Evolutionary conservation across 345 rosid genomes (phyloP).

Genomic region (Alliaria petiolata): DNA sequence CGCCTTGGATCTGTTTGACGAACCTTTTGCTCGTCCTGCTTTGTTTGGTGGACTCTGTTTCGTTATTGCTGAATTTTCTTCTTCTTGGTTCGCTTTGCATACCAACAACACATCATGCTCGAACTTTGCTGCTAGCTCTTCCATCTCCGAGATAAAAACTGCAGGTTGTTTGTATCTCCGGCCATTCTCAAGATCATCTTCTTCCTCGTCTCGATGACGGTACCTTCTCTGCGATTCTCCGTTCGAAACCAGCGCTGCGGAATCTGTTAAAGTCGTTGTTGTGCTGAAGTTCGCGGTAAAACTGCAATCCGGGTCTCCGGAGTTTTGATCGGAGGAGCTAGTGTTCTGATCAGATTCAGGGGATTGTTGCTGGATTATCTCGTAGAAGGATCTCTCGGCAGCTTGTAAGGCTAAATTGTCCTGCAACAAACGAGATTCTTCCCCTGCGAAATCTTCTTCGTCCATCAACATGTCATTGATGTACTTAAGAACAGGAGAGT

Average conservation of each 20-base stretch:
- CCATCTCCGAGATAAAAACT: slow-evolving; percentile 44
- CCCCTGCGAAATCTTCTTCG: slow-evolving; percentile 51
- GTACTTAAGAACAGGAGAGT: slow-evolving; percentile 47
- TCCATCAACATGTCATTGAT: slow-evolving; percentile 69
- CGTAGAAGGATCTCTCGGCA: slow-evolving; percentile 64
- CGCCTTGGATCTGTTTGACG: slow-evolving; percentile 27
- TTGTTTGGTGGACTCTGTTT: slow-evolving; percentile 33
- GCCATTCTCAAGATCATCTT: slow-evolving; percentile 44
- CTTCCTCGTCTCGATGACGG: slow-evolving; percentile 49
- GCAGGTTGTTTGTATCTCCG: slow-evolving; percentile 67
- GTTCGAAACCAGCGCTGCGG: slow-evolving; percentile 46
- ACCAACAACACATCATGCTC: slow-evolving; percentile 62
- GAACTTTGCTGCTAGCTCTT: slow-evolving; percentile 50
- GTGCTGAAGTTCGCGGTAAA: not conserved
- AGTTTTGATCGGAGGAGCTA: slow-evolving; percentile 7
- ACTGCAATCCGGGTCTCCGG: not conserved
- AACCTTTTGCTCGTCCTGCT: slow-evolving; percentile 41
- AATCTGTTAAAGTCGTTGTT: not conserved
- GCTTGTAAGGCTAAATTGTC: slow-evolving; percentile 56
- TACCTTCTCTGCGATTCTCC: slow-evolving; percentile 43
- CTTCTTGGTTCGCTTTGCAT: slow-evolving; percentile 7
- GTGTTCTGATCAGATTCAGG: slow-evolving; percentile 47
- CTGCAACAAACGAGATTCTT: slow-evolving; percentile 41
- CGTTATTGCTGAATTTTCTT: slow-evolving; percentile 6
- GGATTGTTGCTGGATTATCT: slow-evolving; percentile 44